These are phyloP conservation scores for Amylostereum areolatum DNA, from an alignment of 1,284 basidiomycete species.

Conservation along the genomic window DNA sequence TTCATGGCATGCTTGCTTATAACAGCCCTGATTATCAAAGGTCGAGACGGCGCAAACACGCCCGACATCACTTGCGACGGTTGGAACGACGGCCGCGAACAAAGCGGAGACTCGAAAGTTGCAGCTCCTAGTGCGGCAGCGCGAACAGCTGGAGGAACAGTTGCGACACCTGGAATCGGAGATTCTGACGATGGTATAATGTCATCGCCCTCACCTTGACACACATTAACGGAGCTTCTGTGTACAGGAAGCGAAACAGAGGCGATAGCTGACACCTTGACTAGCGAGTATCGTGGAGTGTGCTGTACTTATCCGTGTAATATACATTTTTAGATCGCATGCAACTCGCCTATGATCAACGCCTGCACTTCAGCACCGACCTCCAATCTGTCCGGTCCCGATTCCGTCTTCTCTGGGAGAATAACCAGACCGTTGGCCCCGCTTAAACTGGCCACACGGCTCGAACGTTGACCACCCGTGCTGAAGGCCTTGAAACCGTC, in stretches of 20 bases:
- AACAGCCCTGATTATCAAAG: conserved; percentile 23
- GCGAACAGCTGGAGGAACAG: conserved; percentile 56
- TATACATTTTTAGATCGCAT: conserved; percentile 17
- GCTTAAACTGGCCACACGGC: conserved; percentile 69
- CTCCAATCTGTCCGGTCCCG: conserved; percentile 34
- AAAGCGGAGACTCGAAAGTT: conserved; percentile 60
- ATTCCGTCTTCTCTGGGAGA: conserved; percentile 45
- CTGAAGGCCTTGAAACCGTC: conserved; percentile 60
- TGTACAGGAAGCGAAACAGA: conserved; percentile 12
- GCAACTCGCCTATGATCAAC: conserved; percentile 64
- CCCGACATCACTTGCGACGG: conserved; percentile 31
- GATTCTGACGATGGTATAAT: conserved; percentile 44
- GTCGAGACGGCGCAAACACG: conserved; percentile 46
- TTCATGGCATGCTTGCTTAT: neutral
- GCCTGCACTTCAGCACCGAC: conserved; percentile 51
- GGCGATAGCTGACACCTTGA: conserved; percentile 4
- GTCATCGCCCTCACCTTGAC: conserved; percentile 11
- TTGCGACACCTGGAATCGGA: conserved; percentile 50
- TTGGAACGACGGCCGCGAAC: conserved; percentile 49
- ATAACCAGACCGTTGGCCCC: conserved; percentile 75
- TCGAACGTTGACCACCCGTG: conserved; percentile 83
- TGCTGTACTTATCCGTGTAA: neutral
- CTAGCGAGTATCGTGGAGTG: neutral
- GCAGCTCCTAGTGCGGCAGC: conserved; percentile 56
- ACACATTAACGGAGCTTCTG: neutral